Evolutionary conservation across 2,329 filamentous ascomycete species (phyloP).

Genomic region (Penicillium sp.): DNA sequence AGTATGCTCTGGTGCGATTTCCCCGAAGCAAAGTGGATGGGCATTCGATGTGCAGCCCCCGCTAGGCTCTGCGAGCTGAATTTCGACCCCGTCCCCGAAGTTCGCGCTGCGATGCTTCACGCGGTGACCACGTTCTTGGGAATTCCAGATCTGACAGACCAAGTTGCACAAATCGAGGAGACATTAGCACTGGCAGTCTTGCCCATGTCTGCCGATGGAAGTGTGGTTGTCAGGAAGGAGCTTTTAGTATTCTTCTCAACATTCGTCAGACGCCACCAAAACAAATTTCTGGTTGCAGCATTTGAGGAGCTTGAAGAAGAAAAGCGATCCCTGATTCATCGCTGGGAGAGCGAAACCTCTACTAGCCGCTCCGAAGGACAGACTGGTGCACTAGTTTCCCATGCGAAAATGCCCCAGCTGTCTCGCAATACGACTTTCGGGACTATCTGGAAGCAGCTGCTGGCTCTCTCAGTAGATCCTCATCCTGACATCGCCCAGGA

Average conservation of each 20-base stretch:
- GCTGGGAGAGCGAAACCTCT: constrained; percentile 43
- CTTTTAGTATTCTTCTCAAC: constrained; percentile 90
- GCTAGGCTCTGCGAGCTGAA: constrained; percentile 75
- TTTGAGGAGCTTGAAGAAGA: constrained; percentile 90
- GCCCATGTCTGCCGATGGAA: constrained; percentile 90
- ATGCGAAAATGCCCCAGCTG: constrained; percentile 33
- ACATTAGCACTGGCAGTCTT: constrained; percentile 84
- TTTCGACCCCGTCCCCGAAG: constrained; percentile 85
- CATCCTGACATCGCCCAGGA: constrained; percentile 89
- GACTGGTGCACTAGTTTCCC: constrained; percentile 25
- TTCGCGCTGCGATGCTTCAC: constrained; percentile 88
- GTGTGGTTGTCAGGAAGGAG: constrained; percentile 90
- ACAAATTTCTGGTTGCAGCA: constrained; percentile 85
- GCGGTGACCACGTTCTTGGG: constrained; percentile 92
- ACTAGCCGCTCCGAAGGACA: constrained; percentile 20
- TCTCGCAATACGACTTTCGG: constrained; percentile 90
- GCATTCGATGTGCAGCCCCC: constrained; percentile 85
- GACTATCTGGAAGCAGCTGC: constrained; percentile 88
- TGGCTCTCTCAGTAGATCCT: constrained; percentile 89
- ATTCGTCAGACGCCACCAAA: constrained; percentile 86
- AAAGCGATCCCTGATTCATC: constrained; percentile 63
- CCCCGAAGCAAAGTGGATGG: constrained; percentile 91
- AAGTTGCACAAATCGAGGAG: constrained; percentile 88
- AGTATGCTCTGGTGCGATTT: constrained; percentile 93
- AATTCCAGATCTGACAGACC: constrained; percentile 87